A percentile compares a stretch with the other conserved stretches of the same genome.
These are phyloP conservation scores for Penicillium arizonense DNA, from an alignment of 495 filamentous ascomycete genomes.

Conservation along the genomic window DNA sequence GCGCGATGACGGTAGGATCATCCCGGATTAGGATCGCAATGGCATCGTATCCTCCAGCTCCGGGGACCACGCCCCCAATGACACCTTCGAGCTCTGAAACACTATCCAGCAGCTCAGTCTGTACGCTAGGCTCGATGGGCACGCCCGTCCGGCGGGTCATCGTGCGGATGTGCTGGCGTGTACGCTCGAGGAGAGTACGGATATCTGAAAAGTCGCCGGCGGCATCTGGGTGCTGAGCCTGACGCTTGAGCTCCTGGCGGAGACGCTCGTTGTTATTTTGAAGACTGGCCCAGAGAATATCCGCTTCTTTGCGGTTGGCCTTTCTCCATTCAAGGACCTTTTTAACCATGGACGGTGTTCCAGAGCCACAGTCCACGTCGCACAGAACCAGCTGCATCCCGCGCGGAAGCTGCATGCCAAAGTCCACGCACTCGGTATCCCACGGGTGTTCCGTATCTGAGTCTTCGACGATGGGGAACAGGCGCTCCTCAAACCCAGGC, in stretches of 20 bases:
- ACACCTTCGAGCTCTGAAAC: slow-evolving; percentile 72
- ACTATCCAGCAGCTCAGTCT: slow-evolving; percentile 80
- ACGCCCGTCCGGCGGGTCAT: slow-evolving; percentile 75
- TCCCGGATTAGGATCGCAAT: slow-evolving; percentile 78
- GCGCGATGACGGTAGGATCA: slow-evolving; percentile 61
- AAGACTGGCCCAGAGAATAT: slow-evolving; percentile 66
- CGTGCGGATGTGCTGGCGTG: slow-evolving; percentile 62
- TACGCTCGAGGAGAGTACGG: slow-evolving; percentile 43
- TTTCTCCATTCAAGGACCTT: slow-evolving; percentile 81
- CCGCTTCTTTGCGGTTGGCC: slow-evolving; percentile 62
- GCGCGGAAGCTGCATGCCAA: slow-evolving; percentile 60
- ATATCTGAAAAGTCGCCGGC: slow-evolving; percentile 35
- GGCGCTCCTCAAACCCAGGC: slow-evolving; percentile 60
- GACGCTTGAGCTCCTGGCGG: slow-evolving; percentile 55
- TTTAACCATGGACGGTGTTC: slow-evolving; percentile 94
- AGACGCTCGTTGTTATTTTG: slow-evolving; percentile 74
- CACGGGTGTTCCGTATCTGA: slow-evolving; percentile 52
- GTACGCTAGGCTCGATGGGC: slow-evolving; percentile 86
- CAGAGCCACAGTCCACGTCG: slow-evolving; percentile 91
- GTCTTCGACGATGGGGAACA: slow-evolving; percentile 66
- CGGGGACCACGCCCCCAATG: slow-evolving; percentile 87
- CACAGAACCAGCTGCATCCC: slow-evolving; percentile 81
- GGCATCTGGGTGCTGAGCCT: slow-evolving; percentile 33
- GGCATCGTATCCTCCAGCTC: slow-evolving; percentile 93
- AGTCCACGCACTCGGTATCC: slow-evolving; percentile 73